Percentiles rank a stretch among this genome's conserved stretches.
Evolutionary conservation across 2,329 filamentous ascomycete genomes (phyloP).

Genomic region (Aspergillus fijiensis): DNA sequence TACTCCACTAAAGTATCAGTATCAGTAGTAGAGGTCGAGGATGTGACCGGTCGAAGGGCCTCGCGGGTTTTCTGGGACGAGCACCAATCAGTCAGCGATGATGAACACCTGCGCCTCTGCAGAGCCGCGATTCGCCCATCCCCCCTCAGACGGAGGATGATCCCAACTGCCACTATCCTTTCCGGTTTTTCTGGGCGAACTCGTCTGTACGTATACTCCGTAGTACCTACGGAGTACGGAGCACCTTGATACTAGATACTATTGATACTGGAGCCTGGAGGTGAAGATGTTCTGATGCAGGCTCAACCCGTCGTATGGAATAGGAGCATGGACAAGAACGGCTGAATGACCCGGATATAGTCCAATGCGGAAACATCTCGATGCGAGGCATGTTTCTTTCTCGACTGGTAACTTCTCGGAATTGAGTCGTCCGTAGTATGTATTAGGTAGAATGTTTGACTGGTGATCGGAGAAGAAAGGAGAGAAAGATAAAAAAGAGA

Average conservation of each 20-base stretch:
- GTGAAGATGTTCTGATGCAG: no score
- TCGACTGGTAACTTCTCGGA: background rate
- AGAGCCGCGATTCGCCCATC: constrained; percentile 27
- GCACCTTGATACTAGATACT: background rate
- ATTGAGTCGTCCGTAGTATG: background rate
- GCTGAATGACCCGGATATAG: background rate
- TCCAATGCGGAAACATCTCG: background rate
- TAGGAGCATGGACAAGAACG: background rate
- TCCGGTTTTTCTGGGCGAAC: background rate
- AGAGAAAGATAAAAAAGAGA: no score
- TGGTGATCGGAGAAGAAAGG: background rate
- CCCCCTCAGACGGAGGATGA: constrained; percentile 7
- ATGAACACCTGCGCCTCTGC: constrained; percentile 21
- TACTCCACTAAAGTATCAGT: background rate
- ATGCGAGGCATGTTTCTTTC: background rate
- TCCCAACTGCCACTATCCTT: constrained; percentile 1
- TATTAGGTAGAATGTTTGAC: background rate
- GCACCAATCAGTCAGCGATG: constrained; percentile 13
- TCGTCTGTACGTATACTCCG: background rate
- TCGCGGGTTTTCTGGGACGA: background rate
- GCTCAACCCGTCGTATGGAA: background rate
- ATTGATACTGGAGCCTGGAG: background rate
- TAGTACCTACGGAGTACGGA: background rate
- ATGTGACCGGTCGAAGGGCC: background rate
- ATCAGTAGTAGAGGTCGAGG: background rate